Evolutionary conservation across 306 rosid species (phyloP).

Genomic region (Inga leiocalycina): DNA sequence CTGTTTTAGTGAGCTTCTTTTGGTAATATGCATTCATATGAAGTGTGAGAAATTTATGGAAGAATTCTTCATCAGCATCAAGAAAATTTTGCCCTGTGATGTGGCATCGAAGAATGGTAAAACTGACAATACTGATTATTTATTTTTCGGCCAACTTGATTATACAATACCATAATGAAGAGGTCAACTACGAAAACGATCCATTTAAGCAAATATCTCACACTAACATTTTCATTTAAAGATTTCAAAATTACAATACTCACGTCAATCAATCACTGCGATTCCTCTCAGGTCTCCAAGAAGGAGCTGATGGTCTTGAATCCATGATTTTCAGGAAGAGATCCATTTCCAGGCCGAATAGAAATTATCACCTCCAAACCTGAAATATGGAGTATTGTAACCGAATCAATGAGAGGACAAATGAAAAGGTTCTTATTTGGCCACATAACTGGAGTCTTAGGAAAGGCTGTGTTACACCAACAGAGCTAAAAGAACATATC

Average conservation of each 20-base stretch:
- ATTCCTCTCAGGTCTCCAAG: conserved; percentile 53
- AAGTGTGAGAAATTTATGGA: not conserved
- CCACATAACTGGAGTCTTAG: not conserved
- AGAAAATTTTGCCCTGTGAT: not conserved
- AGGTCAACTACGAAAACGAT: not conserved
- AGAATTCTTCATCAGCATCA: not conserved
- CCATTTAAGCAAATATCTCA: not conserved
- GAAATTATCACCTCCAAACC: conserved; percentile 82
- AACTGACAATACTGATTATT: not conserved
- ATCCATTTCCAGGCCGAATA: conserved; percentile 88
- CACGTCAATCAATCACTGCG: conserved; percentile 18
- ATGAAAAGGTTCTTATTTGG: conserved; percentile 1
- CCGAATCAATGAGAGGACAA: conserved; percentile 14
- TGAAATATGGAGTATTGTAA: conserved; percentile 38
- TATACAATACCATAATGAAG: not conserved
- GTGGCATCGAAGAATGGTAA: not conserved
- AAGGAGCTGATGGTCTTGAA: conserved; percentile 80
- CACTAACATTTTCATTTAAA: conserved; percentile 19
- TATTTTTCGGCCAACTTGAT: not conserved
- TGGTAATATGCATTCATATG: not conserved
- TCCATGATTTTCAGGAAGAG: conserved; percentile 81
- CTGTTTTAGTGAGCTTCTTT: not conserved
- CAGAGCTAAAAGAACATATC: not conserved
- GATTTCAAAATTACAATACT: conserved; percentile 28
- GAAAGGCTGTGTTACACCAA: not conserved